Base-by-base conservation (phyloP, 805 yeast genomes). In the Starmerella gropengiesseri region DNA sequence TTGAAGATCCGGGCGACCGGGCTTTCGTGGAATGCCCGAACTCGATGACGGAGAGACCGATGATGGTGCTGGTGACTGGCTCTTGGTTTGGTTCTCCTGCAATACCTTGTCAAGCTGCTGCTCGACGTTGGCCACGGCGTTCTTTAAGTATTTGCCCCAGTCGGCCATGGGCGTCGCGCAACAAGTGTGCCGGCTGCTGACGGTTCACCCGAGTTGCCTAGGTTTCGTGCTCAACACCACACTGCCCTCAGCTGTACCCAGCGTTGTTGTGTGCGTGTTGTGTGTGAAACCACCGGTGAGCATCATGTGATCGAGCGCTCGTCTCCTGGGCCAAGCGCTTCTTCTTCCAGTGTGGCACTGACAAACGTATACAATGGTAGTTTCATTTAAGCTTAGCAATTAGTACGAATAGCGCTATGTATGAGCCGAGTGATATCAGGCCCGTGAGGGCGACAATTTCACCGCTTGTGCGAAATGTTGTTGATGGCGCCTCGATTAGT, bases 1-100 rank as follows among this genome's bases (percentile, higher is more conserved):
- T 55, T 84, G 93, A 51, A 89, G 66, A 0, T 94, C 77, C 16
- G 83, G 63, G 48, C 87, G 68, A 29, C 47, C 27, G 22, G 35
- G 14, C 9, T 21, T 29, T 14, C 20, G 22, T 8, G n/a, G n/a
- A n/a, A n/a, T n/a, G n/a, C 5, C 13, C 18, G 13, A 20, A 2
- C 17, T n/a, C n/a, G 31, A 16, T 7, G 28, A 7, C 5, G 38
- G 33, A 26, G 26, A 26, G 12, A 14, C 7, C 7, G 26, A 25
- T 9, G 33, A 18, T 7, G 19, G 41, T 4, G n/a, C n/a, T n/a
- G 35, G 23, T 9, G 29, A 19, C 25, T 29, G 34, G 7, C 35
- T 31, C 40, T 32, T 37, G 1, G 28, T 34, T 19, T 45, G 40
- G 23, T 46, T 32, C 14, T 58, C 62, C 32, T 52, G 57, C 2